Conservation (phyloP, 78 protist species). For the Paratrimastix pyriformis region DNA sequence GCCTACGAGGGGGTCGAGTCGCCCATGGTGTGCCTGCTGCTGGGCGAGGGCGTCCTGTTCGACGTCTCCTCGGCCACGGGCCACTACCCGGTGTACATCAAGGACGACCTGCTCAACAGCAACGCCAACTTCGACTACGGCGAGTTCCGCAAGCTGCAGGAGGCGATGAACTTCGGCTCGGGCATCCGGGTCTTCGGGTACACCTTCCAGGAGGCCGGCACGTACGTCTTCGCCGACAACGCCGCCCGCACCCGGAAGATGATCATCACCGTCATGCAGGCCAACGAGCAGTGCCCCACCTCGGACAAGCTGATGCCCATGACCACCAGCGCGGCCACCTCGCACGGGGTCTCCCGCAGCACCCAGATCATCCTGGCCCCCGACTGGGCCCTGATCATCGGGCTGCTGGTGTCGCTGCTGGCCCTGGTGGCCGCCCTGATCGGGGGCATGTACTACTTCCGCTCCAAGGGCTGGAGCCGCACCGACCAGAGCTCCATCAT, state of each 20-base stretch:
- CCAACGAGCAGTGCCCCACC: slow-evolving; percentile 17
- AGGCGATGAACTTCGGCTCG: not conserved
- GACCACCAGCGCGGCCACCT: not conserved
- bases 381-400: slow-evolving; percentile 36
- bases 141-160: slow-evolving; percentile 20
- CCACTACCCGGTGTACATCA: slow-evolving; percentile 45
- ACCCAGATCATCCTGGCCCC: slow-evolving; percentile 13
- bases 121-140: slow-evolving; percentile 46
- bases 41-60: slow-evolving; percentile 26
- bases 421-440: slow-evolving; percentile 2
- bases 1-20: too few species aligned
- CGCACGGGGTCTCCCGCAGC: not conserved
- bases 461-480: slow-evolving; percentile 13
- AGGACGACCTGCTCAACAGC: slow-evolving; percentile 47
- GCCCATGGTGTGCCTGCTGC: slow-evolving; percentile 41
- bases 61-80: slow-evolving; percentile 4
- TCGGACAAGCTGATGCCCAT: not conserved
- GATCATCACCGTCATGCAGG: slow-evolving; percentile 33
- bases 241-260: not conserved
- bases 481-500: not conserved
- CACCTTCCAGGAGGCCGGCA: slow-evolving; percentile 34
- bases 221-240: slow-evolving; percentile 28
- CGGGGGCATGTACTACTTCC: not conserved
- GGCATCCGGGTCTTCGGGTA: slow-evolving; percentile 14
- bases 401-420: not conserved